Evolutionary conservation across 495 filamentous ascomycete species (phyloP).

Genomic region (Oleoguttula mirabilis): DNA sequence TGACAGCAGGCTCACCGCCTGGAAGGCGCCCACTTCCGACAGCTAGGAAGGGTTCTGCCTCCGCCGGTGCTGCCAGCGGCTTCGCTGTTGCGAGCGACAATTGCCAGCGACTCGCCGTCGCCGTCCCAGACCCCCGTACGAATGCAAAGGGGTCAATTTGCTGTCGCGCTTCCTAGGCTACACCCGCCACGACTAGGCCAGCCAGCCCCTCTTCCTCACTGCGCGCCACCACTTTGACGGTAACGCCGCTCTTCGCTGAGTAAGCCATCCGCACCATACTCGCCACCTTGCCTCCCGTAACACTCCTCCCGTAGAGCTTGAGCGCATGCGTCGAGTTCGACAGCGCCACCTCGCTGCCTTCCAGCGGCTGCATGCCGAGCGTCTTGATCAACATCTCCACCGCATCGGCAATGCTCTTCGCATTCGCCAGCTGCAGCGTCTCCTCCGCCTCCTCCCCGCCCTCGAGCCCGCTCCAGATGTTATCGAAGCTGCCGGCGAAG

Average conservation of each 20-base stretch:
- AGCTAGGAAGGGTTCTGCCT: background rate
- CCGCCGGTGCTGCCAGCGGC: background rate
- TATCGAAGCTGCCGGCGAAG: conserved; percentile 88
- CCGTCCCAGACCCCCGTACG: background rate
- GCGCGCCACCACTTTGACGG: conserved; percentile 82
- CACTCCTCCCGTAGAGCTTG: conserved; percentile 91
- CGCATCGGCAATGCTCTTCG: conserved; percentile 90
- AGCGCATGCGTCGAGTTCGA: conserved; percentile 84
- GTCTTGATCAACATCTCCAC: conserved; percentile 79
- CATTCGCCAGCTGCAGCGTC: conserved; percentile 75
- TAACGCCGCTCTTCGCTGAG: conserved; percentile 81
- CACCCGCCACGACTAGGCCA: conserved; percentile 66
- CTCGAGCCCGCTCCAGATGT: conserved; percentile 92
- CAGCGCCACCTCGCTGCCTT: conserved; percentile 81
- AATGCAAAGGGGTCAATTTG: background rate
- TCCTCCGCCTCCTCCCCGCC: conserved; percentile 76
- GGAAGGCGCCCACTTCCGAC: background rate
- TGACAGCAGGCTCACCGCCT: too few relatives aligned
- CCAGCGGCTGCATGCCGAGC: conserved; percentile 83
- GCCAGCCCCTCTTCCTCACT: conserved; percentile 90
- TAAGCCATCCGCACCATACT: conserved; percentile 86
- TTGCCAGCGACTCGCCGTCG: background rate
- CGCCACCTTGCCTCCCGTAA: conserved; percentile 79
- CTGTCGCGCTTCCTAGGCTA: conserved; percentile 41
- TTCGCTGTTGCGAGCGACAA: background rate